Evolutionary conservation across 2,329 filamentous ascomycete genomes (phyloP), one percentile per base, ranked within the genome.

Genomic region (Ustulina deusta): DNA sequence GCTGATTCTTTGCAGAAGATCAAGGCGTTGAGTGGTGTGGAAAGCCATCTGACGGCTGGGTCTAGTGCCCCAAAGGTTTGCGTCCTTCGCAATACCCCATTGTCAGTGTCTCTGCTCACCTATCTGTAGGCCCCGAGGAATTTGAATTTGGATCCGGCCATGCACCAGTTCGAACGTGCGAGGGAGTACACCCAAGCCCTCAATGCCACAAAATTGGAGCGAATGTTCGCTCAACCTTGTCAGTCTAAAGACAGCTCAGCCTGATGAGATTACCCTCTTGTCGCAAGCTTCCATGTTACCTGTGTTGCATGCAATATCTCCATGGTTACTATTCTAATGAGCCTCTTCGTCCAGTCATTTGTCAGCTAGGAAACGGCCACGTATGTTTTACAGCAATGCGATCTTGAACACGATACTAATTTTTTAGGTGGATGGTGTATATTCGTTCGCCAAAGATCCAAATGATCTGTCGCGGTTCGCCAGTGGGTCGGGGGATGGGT

Each of bases 321-420:
- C 25, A 6, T 59, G 6, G 34, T 9, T 5, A 6, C 34, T 15
- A 36, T 61, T 1, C 63, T 70, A 54, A 72, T 38, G 17, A 20
- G 1, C 10, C 3, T 32, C 11, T 51, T 56, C 25, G 11, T 56
- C 3, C 32, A 72, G 70, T 76, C 77, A 82, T 99, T 51, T 92
- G 87, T 0, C 93, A 97, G 79, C 88, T 99, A 27, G 95, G 95
- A 61, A 86, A 89, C 36, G 95, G 96, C 22, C 96, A 99, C 81
- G 93, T 72, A 66, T 54, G 67, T 56, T 32, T 34, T 34, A 29
- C 1, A 3, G 38, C 11, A 17, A 13, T n/a, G 2, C 25, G 44
- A 17, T 36, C 2, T 57, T 5, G 6, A 49, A 42, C 6, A 25
- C 7, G 15, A 27, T 54, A 44, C 65, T 71, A 27, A 71, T 62